Base-by-base conservation (phyloP, 805 yeast genomes). In the Candida stauntonica region DNA sequence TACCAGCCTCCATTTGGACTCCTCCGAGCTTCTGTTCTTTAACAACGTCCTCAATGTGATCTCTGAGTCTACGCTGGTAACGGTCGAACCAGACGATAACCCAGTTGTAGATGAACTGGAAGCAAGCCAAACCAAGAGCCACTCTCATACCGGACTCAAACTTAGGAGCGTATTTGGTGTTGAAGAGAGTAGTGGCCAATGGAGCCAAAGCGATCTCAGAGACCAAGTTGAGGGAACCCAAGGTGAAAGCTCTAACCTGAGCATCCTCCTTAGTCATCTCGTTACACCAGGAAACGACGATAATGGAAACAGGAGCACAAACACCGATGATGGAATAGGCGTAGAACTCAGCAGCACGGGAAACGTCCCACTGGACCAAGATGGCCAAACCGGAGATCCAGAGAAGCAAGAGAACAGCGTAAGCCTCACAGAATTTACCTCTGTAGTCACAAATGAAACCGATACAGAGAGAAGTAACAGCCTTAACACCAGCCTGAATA, bases 231-330 rank as follows among this genome's bases (percentile, higher is more conserved):
- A 52, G 36, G 7, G 52, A 49, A 3, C 57, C 55, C 8, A 52
- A 38, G 1, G 49, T 44, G 16, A 47, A 42, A 11, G 52, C 55
- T 36, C 55, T 45, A n/a, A 46, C 30, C 23, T 52, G 55, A n/a
- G 39, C 45, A 31, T 51, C 57, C 16, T 52, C 57, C 27, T 45
- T 47, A 3, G 52, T 42, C 37, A 50, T 24, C 31, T 52, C 55
- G 31, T 52, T 52, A 28, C 52, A 45, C 55, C 57, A 52, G 17
- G 46, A 42, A 26, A 47, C 53, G 18, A 51, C 42, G 17, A 45
- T 31, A 9, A 50, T 49, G 2, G 49, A 45, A 9, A 41, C 33
- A 2, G 53, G 51, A 12, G 38, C 41, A 28, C 34, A 41, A 8
- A 47, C 41, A 32, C 53, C 55, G 3, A 33, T 31, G 13, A 49